Base-by-base conservation (phyloP, 106 monocot genomes). In the Acanthochlamys bracteata region DNA sequence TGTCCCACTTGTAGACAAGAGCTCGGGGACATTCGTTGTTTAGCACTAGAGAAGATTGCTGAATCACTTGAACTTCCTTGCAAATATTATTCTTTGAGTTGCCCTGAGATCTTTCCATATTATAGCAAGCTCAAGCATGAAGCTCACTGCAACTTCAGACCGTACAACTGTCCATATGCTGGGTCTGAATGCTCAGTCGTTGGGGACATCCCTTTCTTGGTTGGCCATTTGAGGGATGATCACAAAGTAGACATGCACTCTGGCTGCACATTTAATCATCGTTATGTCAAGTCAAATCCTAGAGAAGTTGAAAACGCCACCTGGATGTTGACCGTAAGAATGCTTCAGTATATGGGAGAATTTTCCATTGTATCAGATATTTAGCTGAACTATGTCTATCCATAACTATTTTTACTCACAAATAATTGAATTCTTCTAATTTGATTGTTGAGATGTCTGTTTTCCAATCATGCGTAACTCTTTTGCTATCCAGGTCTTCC, bases 91-190 rank as follows among this genome's bases (percentile, higher is more conserved):
- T 60, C 70, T 4, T 45, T 70, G 6, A 60, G 70, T 8, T 70
- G 70, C 33, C 56, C 57, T 8, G 56, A 57, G 25, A 68, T 68
- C 20, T 57, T 57, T 42, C 68, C 57, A 19, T 68, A 70, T 59
- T 70, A 70, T 33, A 70, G 70, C 51, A 70, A 70, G 51, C 70
- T 70, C 60, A 70, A 70, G 51, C 70, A 70, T 27, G 70, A 70
- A 61, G 15, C 70, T 39, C 61, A 70, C 60, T 70, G 70, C 70
- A 70, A 61, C 61, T 70, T 61, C 27, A 52, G 70, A 61, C 70
- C 70, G 27, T 70, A 70, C 70, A 70, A 51, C 20, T 70, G 70
- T 51, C 70, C 70, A 20, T 70, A 70, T 39, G 70, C 70, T 13
- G 70, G 70, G 41, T 59, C 70, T 23, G 70, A 70, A 51, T 70